A percentile compares a stretch with the other conserved stretches of the same genome.
phyloP scores from a whole-genome alignment of 192 early-diverging fungal species.

The Linnemannia exigua region DNA sequence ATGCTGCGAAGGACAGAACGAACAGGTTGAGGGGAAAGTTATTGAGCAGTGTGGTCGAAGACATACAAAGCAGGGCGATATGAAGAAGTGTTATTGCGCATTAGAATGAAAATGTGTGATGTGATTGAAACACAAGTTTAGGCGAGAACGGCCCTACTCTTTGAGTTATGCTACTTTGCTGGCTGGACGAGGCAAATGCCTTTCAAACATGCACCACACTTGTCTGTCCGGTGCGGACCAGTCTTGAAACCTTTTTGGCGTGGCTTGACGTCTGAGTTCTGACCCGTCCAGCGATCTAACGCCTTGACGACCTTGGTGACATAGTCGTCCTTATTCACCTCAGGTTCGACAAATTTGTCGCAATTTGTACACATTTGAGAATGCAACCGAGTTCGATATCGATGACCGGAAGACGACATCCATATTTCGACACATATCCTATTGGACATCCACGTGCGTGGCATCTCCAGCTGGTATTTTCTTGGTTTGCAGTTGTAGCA shows the following conservation, averaged over 20 bases:
- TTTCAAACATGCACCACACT: conserved; percentile 17
- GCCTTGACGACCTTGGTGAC: conserved; percentile 14
- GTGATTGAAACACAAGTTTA: neutral
- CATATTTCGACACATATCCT: conserved; percentile 15
- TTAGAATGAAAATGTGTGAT: neutral
- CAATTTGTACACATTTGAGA: conserved; percentile 22
- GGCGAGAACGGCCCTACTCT: neutral
- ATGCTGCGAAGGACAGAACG: neutral
- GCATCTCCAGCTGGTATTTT: neutral
- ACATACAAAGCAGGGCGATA: neutral
- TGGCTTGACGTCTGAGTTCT: conserved; percentile 16
- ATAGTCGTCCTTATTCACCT: conserved; percentile 1
- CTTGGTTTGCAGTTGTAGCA: conserved; percentile 5
- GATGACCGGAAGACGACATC: conserved; percentile 29
- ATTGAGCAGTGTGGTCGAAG: neutral
- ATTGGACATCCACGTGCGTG: conserved; percentile 16
- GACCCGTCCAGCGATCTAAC: conserved; percentile 21
- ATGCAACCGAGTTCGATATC: conserved; percentile 20
- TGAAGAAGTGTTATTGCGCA: neutral
- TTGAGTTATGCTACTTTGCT: conserved; percentile 10
- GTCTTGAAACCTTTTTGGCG: neutral
- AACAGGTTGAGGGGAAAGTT: neutral
- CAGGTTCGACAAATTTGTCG: conserved; percentile 6
- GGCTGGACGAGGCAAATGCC: conserved; percentile 10
- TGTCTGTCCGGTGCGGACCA: conserved; percentile 22